phyloP scores from a whole-genome alignment of 805 yeast genomes.

The Pichia heedii region DNA sequence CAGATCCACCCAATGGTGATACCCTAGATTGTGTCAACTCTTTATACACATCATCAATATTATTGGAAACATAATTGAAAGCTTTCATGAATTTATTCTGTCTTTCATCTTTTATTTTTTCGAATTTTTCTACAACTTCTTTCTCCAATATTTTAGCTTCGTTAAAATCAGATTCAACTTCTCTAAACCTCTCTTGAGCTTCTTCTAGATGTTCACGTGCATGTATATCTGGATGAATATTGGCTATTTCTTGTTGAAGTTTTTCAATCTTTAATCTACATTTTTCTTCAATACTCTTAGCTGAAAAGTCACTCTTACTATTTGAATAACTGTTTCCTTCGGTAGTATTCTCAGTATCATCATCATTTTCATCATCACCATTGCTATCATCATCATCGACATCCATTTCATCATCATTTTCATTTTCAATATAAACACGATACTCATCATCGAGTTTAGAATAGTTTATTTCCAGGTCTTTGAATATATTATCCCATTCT shows the following conservation, averaged over 20 bases:
- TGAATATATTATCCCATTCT: constrained; percentile 26
- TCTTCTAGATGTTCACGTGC: constrained; percentile 71
- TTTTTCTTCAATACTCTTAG: constrained; percentile 14
- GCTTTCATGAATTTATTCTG: constrained; percentile 59
- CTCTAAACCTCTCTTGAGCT: constrained; percentile 50
- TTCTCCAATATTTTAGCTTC: constrained; percentile 53
- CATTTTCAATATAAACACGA: constrained; percentile 16
- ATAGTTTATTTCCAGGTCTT: constrained; percentile 50
- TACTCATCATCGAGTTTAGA: constrained; percentile 35
- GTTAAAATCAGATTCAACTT: constrained; percentile 56
- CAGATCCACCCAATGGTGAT: constrained; percentile 87
- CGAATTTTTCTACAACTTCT: constrained; percentile 45
- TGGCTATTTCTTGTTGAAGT: constrained; percentile 29
- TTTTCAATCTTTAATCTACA: constrained; percentile 29
- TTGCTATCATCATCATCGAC: constrained; percentile 28
- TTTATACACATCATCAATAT: constrained; percentile 71
- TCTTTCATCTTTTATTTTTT: constrained; percentile 50
- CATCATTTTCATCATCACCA: constrained; percentile 41
- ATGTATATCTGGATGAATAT: constrained; percentile 70
- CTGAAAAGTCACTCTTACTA: background rate
- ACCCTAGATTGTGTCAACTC: constrained; percentile 70
- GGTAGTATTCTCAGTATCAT: constrained; percentile 29
- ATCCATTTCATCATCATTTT: constrained; percentile 44
- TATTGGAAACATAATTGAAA: constrained; percentile 62
- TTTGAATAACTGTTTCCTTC: no score